Evolutionary conservation across 306 rosid genomes (phyloP), one percentile per base, ranked within the genome.

Genomic region (Leucaena leucocephala): DNA sequence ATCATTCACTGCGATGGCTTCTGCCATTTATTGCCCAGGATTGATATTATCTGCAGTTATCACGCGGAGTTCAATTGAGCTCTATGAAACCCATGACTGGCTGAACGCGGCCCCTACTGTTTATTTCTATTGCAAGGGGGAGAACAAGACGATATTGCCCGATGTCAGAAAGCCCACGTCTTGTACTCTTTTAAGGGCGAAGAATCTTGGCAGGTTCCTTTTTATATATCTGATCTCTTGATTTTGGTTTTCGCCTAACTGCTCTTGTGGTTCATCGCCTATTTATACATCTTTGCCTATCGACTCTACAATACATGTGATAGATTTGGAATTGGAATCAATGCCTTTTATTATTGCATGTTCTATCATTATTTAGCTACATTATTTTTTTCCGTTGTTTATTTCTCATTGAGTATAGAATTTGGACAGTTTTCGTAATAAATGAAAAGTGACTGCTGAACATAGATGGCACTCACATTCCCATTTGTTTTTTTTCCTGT

Each of bases 151-250:
- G 42, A 6, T 17, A 3, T 75, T 95, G 82, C 99, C 97, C 35
- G 96, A 95, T 79, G 89, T 95, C 27, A 85, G 85, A 80, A 90
- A 77, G 61, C 75, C 0, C 76, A 85, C 55, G 86, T 84, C 39
- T 21, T 80, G 5, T 95, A 93, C 79, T 43, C 83, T 62, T 95
- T 95, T 78, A 88, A 80, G 74, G 92, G 93, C 69, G 84, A 95
- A 86, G 99, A 95, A 84, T 95, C 99, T 86, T 95, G 98, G 99
- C 98, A 93, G 99, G 99, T 92, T 75, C 9, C 76, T 12, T 55
- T n/a, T 38, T 19, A 4, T 27, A 13, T 42, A 14, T n/a, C 66
- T 52, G 4, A 8, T 68, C 50, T 27, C 1, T 44, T 27, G 27
- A 27, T 22, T 73, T 35, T 19, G 16, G 22, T 16, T 57, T 81